Percentiles rank a stretch among this genome's conserved stretches.
phyloP scores from a whole-genome alignment of 148 eudicot species.

The Salicornia ramosissima region DNA sequence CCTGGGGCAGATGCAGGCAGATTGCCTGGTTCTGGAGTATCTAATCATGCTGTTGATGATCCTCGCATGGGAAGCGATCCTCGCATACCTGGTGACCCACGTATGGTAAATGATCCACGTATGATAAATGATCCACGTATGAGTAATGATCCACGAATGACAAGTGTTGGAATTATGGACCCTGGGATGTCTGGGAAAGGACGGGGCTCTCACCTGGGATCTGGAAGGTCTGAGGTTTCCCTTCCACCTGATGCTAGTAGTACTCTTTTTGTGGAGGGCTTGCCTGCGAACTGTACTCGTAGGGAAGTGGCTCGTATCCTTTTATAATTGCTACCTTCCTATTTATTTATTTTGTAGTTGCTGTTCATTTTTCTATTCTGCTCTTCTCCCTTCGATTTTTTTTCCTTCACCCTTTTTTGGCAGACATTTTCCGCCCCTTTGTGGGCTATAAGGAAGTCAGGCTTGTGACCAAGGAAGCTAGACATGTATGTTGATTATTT shows the following conservation, averaged over 20 bases:
- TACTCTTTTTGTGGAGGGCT: slow-evolving; percentile 75
- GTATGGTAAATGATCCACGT: slow-evolving; percentile 24
- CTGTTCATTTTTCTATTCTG: background rate
- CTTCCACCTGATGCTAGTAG: slow-evolving; percentile 79
- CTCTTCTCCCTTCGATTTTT: background rate
- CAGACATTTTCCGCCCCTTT: slow-evolving; percentile 90
- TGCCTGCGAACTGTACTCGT: slow-evolving; percentile 67
- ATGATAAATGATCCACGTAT: slow-evolving; percentile 30
- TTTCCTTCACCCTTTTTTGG: slow-evolving; percentile 44
- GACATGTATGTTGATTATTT: slow-evolving; percentile 56
- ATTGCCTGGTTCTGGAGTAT: slow-evolving; percentile 40
- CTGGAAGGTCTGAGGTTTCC: slow-evolving; percentile 51
- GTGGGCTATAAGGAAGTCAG: slow-evolving; percentile 86
- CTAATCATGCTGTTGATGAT: slow-evolving; percentile 41
- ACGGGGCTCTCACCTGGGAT: slow-evolving; percentile 40
- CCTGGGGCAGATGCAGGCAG: slow-evolving; percentile 54
- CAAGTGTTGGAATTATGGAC: slow-evolving; percentile 38
- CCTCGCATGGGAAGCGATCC: slow-evolving; percentile 21
- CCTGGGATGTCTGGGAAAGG: slow-evolving; percentile 36
- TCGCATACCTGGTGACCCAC: slow-evolving; percentile 13
- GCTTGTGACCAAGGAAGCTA: slow-evolving; percentile 77
- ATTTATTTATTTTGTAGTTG: background rate
- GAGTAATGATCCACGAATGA: slow-evolving; percentile 27
- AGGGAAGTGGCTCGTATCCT: slow-evolving; percentile 96
- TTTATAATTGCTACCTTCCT: slow-evolving; percentile 3